These are phyloP conservation scores for Colletotrichum simmondsii DNA, from an alignment of 2,329 filamentous ascomycete species.

Conservation along the genomic window DNA sequence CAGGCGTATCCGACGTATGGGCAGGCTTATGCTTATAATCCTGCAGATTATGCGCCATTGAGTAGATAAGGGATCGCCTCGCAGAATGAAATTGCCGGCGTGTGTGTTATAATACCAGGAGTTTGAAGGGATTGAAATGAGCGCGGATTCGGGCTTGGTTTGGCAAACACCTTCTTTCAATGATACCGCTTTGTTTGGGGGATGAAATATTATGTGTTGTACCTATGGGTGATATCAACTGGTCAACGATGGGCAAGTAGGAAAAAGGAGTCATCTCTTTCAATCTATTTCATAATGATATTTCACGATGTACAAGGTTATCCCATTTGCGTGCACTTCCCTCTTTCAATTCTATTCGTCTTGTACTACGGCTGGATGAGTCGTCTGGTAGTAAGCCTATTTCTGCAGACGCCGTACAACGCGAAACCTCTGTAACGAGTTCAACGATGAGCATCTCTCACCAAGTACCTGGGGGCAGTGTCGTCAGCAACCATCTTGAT, in stretches of 20 bases:
- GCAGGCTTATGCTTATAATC: conserved; percentile 49
- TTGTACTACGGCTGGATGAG: too few species aligned
- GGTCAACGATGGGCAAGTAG: neutral
- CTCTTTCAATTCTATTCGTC: neutral
- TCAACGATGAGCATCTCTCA: too few species aligned
- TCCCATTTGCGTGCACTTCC: too few species aligned
- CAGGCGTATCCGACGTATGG: conserved; percentile 36
- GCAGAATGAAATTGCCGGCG: neutral
- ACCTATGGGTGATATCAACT: neutral
- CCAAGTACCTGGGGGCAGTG: too few species aligned
- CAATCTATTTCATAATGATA: neutral
- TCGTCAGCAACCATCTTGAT: too few species aligned
- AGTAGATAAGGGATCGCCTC: neutral
- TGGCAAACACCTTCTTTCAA: neutral
- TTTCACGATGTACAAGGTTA: neutral
- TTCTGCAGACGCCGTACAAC: too few species aligned
- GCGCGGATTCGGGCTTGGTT: neutral
- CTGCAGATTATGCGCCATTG: conserved; percentile 48
- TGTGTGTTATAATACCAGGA: neutral
- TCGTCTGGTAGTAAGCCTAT: too few species aligned
- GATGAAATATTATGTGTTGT: neutral
- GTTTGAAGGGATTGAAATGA: neutral
- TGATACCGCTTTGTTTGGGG: conserved; percentile 25
- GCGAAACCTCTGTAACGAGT: too few species aligned
- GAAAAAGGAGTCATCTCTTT: neutral